Evolutionary conservation across 164 flowering plant genomes (phyloP).

Genomic region (Liriodendron chinense): DNA sequence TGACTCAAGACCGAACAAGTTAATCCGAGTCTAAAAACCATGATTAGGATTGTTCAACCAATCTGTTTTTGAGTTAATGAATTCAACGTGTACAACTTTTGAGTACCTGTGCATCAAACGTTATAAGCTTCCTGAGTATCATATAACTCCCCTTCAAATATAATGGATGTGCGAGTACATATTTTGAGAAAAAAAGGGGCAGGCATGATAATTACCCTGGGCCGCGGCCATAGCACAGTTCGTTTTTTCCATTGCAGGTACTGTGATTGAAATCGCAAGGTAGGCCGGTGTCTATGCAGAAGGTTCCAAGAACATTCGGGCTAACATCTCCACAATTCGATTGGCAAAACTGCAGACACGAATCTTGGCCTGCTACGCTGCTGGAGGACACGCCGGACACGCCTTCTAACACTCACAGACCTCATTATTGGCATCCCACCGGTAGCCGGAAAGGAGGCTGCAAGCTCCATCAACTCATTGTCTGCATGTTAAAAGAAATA

Average conservation of each 20-base stretch:
- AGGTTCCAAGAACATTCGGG: slow-evolving; percentile 96
- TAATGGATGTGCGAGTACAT: too few species aligned
- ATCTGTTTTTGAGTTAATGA: too few species aligned
- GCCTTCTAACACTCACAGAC: slow-evolving; percentile 55
- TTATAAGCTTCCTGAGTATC: too few species aligned
- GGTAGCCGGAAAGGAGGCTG: slow-evolving; percentile 70
- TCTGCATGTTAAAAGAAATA: slow-evolving; percentile 39
- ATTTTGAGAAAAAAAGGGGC: neutral
- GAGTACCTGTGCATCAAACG: too few species aligned
- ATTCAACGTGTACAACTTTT: too few species aligned
- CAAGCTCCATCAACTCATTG: slow-evolving; percentile 71
- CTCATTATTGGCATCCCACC: slow-evolving; percentile 65
- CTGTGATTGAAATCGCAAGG: slow-evolving; percentile 99
- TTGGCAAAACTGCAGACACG: slow-evolving; percentile 96
- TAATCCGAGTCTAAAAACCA: too few species aligned
- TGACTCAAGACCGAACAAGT: too few species aligned
- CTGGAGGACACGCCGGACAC: slow-evolving; percentile 67
- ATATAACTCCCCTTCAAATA: too few species aligned
- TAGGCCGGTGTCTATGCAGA: slow-evolving; percentile 86
- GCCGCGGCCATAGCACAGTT: slow-evolving; percentile 95
- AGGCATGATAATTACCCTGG: slow-evolving; percentile 58
- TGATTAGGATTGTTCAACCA: too few species aligned
- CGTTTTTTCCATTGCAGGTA: slow-evolving; percentile 95
- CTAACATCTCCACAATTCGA: slow-evolving; percentile 98
- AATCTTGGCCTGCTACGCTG: slow-evolving; percentile 67